Percentiles rank a stretch among this genome's conserved stretches.
Conservation (phyloP, 2,329 filamentous ascomycete genomes). For the Ascomycota sp. region DNA sequence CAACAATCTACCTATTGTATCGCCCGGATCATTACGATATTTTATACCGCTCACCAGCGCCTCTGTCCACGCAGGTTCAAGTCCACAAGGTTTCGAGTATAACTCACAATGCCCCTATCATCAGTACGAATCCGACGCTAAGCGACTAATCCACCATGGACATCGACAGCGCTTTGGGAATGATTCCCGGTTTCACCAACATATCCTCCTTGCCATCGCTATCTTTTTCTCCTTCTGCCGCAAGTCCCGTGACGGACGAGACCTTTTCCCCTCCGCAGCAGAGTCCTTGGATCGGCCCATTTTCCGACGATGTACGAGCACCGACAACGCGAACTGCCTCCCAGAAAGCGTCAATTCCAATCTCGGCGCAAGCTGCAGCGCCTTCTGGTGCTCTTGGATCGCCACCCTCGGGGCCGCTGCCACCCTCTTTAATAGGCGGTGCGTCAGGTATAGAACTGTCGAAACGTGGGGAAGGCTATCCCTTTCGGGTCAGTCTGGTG, state of each 20-base stretch:
- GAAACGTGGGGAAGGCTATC: conserved; percentile 6
- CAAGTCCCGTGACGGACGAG: conserved; percentile 8
- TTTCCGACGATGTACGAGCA: conserved; percentile 7
- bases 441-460: conserved; percentile 2
- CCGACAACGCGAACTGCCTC: conserved; percentile 5
- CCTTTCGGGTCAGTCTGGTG: conserved; percentile 28
- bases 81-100: conserved; percentile 31
- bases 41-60: conserved; percentile 40
- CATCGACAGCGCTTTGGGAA: conserved; percentile 19
- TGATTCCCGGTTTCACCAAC: conserved; percentile 24
- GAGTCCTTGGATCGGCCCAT: conserved; percentile 16
- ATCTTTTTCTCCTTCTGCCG: conserved; percentile 10
- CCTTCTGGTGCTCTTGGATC: too few relatives aligned
- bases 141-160: conserved; percentile 21
- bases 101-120: conserved; percentile 22
- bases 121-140: conserved; percentile 17
- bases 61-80: conserved; percentile 17
- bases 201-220: conserved; percentile 13
- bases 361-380: too few relatives aligned
- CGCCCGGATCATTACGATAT: conserved; percentile 84
- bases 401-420: conserved; percentile 13
- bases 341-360: too few relatives aligned
- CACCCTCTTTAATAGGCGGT: conserved; percentile 3
- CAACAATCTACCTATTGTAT: conserved; percentile 39
- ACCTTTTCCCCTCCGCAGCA: conserved; percentile 15